Evolutionary conservation across 306 rosid genomes (phyloP), one percentile per base, ranked within the genome.

Genomic region (Morella rubra): DNA sequence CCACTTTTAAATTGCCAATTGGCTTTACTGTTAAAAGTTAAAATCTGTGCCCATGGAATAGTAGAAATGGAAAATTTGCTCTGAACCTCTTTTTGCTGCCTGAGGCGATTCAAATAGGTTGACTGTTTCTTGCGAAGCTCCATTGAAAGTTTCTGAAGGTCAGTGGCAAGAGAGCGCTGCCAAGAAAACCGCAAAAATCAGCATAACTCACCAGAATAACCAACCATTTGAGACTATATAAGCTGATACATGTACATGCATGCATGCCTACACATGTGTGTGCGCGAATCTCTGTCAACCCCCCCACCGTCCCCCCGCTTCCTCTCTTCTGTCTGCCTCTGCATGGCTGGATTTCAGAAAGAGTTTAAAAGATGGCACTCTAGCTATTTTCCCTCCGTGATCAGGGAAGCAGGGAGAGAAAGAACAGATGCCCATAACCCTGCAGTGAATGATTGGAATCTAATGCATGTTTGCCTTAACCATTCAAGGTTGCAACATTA

Each of bases 121-220:
- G 99, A 96, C 77, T 96, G 99, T 91, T 96, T 92, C 91, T 89
- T 96, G 77, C 98, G 93, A 73, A 96, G 99, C 81, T 96, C 98
- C 79, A 92, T 77, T 44, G 99, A 96, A 69, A 92, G 98, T 92
- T 84, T 96, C 80, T 96, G 99, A 84, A 96, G 97, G 89, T 92
- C 99, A 40, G 98, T 96, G 74, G 99, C 99, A 72, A 96, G 93
- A 87, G 99, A 88, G 41, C 91, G 90, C 97, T 96, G 93, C 88
- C 86, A 69, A 72, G 62, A 76, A 53, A 52, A 78, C 85, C 58
- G 75, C 50, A 78, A 53, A 75, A 2, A 83, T 58, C n/a, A 81
- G 45, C 67, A 76, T 49, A 73, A 27, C 40, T 82, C 37, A 75
- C 74, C 72, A 77, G 27, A 53, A 69, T 56, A 77, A 56, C 82